Evolutionary conservation across 345 rosid genomes (phyloP), one percentile per base, ranked within the genome.

Genomic region (Bretschneidera sinensis): DNA sequence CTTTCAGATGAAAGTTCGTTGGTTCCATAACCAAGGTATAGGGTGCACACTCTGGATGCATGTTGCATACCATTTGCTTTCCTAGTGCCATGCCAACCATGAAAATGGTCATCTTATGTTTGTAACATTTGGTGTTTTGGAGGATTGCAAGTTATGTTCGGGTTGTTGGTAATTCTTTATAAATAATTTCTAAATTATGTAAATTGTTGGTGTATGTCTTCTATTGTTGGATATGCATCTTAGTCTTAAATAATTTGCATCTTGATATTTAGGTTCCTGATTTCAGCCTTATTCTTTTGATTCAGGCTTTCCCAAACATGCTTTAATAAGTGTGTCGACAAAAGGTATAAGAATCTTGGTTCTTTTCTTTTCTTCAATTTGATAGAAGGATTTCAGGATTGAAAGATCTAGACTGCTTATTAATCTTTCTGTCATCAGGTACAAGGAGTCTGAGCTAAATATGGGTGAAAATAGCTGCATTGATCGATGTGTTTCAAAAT

Each of bases 401-500:
- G 65, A 58, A 17, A 54, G 24, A 21, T 19, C 6, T 39, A 13
- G 56, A 59, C 24, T 51, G 50, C 56, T 43, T 61, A 25, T 17
- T 28, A 43, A 55, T 24, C 56, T 49, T 53, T 48, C 19, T 66
- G 55, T 62, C 67, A 11, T 18, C 60, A 95, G 99, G 86, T 91
- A 83, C 81, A 91, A 87, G 79, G 99, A 95, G 60, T 54, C 84
- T 21, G 99, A 95, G 83, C 78, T 95, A 55, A 95, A 91, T 77
- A 91, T 88, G 98, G 99, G 96, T 57, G 99, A 95, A 74, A 95
- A 88, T 63, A 95, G 90, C 61, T 95, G 99, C 91, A 91, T 95
- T 43, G 98, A 95, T 70, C 95, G 99, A 55, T 95, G 98, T 68
- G 98, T 86, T 69, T 81, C 96, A 39, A 91, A 91, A 61, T 95